Evolutionary conservation across 2,329 filamentous ascomycete genomes (phyloP).

Genomic region (Westerdykella aurantiaca): DNA sequence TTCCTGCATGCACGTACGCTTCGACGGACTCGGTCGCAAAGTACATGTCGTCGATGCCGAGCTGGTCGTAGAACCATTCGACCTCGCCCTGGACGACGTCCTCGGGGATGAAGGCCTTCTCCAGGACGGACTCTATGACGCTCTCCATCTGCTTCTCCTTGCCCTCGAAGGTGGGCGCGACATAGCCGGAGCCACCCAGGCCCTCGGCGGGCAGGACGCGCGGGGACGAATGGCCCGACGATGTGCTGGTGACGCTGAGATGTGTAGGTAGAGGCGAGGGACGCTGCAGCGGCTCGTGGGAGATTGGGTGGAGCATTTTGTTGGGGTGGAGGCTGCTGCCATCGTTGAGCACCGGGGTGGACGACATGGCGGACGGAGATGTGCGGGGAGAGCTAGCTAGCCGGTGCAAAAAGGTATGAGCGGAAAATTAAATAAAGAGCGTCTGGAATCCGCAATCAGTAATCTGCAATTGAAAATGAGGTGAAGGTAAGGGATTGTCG

Average conservation of each 20-base stretch:
- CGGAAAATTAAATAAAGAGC: not conserved
- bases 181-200: conserved; percentile 73
- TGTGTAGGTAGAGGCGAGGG: conserved; percentile 88
- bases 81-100: conserved; percentile 80
- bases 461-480: not conserved
- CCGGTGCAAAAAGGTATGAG: too few relatives aligned
- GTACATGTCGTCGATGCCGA: conserved; percentile 98
- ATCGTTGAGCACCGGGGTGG: conserved; percentile 23
- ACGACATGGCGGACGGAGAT: conserved; percentile 24
- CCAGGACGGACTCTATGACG: conserved; percentile 73
- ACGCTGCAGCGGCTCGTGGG: conserved; percentile 53
- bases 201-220: conserved; percentile 80
- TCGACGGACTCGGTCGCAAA: conserved; percentile 84
- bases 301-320: conserved; percentile 54
- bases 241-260: conserved; percentile 59
- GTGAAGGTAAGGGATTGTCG: conserved; percentile 1
- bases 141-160: conserved; percentile 83
- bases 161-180: conserved; percentile 88
- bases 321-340: conserved; percentile 37
- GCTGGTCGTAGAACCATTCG: conserved; percentile 93
- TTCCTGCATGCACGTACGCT: conserved; percentile 42
- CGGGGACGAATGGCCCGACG: conserved; percentile 47
- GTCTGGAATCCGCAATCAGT: not conserved
- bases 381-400: not conserved
- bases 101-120: conserved; percentile 79